phyloP scores from a whole-genome alignment of 306 rosid species.

The Dalbergia cochinchinensis region DNA sequence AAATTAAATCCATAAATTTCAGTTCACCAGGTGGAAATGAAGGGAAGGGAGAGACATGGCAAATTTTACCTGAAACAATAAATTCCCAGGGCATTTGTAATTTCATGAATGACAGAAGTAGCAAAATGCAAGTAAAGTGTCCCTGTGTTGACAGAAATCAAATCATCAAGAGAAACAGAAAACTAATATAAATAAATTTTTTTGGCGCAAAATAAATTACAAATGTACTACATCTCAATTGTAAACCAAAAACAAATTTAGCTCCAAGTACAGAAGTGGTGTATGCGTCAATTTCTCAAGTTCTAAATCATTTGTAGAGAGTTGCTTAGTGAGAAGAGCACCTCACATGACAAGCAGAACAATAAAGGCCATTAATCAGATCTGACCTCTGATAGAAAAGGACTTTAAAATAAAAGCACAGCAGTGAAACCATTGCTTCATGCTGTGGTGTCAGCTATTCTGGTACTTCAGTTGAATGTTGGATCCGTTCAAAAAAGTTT shows the following conservation, averaged over 20 bases:
- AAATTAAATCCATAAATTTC: no score
- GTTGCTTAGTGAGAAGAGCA: conserved; percentile 4
- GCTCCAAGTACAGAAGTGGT: conserved; percentile 11
- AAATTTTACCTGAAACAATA: conserved; percentile 82
- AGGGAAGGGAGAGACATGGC: conserved; percentile 27
- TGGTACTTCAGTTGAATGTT: not conserved
- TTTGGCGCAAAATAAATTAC: not conserved
- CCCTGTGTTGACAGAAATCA: conserved; percentile 54
- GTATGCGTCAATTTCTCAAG: conserved; percentile 24
- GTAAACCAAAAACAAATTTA: conserved; percentile 16
- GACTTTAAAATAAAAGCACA: not conserved
- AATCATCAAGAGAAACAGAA: conserved; percentile 35
- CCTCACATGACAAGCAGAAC: conserved; percentile 16
- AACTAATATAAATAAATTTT: not conserved
- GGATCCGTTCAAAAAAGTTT: not conserved
- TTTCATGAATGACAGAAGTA: conserved; percentile 80
- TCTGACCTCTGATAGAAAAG: conserved; percentile 28
- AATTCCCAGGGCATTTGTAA: conserved; percentile 86
- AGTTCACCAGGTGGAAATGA: conserved; percentile 12
- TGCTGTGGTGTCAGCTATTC: not conserved
- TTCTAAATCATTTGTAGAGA: not conserved
- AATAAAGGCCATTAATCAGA: not conserved
- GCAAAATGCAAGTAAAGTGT: conserved; percentile 86
- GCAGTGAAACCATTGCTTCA: not conserved
- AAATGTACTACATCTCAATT: conserved; percentile 26